Evolutionary conservation across 139 green algal species (phyloP).

Genomic region (Coccomyxa sp.): DNA sequence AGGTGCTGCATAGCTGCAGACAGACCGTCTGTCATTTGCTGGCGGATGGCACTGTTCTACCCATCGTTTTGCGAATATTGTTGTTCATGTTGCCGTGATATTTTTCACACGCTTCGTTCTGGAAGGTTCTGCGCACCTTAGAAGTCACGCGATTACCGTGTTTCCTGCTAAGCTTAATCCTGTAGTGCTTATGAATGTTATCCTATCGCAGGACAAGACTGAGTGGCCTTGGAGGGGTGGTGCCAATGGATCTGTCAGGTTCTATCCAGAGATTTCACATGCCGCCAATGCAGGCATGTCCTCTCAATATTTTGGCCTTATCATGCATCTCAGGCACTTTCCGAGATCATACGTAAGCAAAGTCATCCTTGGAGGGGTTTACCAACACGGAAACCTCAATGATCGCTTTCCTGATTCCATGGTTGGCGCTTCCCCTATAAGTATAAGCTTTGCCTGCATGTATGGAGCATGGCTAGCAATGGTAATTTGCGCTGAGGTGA

Average conservation of each 20-base stretch:
- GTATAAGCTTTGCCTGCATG: too few relatives aligned
- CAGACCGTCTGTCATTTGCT: too few relatives aligned
- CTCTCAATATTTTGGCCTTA: background rate
- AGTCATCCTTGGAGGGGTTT: too few relatives aligned
- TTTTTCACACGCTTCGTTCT: background rate
- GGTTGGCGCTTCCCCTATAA: too few relatives aligned
- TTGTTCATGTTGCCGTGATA: background rate
- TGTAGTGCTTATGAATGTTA: background rate
- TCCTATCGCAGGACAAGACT: background rate
- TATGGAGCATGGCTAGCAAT: too few relatives aligned
- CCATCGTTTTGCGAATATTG: background rate
- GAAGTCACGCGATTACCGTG: background rate
- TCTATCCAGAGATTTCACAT: constrained; percentile 83
- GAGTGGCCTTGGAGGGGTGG: constrained; percentile 60
- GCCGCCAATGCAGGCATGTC: constrained; percentile 70
- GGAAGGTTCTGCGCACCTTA: background rate
- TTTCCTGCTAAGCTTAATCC: background rate
- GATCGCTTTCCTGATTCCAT: too few relatives aligned
- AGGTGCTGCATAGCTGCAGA: too few relatives aligned
- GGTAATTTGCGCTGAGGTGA: background rate
- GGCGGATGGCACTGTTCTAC: too few relatives aligned
- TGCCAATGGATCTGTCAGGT: constrained; percentile 78
- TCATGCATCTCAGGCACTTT: background rate
- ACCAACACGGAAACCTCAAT: too few relatives aligned
- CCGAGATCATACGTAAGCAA: too few relatives aligned